A percentile compares a stretch with the other conserved stretches of the same genome.
These are phyloP conservation scores for Diaporthe destruens DNA, from an alignment of 2,329 filamentous ascomycete genomes.

Conservation along the genomic window DNA sequence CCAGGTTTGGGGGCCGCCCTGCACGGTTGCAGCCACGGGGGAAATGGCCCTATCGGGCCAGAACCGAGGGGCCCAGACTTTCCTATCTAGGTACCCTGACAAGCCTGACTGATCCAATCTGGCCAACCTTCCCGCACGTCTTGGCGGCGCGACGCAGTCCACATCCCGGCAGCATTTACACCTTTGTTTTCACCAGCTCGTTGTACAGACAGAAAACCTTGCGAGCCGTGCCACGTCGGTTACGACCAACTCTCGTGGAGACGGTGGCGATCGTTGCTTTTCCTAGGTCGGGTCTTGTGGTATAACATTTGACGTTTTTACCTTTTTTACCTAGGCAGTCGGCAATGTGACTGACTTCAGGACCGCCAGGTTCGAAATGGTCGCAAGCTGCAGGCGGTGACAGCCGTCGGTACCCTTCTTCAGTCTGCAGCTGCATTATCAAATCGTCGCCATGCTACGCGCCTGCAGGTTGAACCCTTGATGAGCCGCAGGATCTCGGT, in stretches of 20 bases:
- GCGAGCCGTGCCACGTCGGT: background rate
- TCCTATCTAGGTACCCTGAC: background rate
- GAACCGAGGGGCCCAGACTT: constrained; percentile 3
- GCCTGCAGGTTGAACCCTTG: constrained; percentile 6
- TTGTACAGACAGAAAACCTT: background rate
- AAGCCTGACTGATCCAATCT: background rate
- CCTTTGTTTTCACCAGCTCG: background rate
- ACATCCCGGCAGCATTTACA: background rate
- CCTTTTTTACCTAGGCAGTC: too few species aligned
- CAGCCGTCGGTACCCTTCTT: constrained; percentile 5
- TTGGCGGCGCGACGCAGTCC: background rate
- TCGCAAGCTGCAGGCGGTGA: constrained; percentile 4
- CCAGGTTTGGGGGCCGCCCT: constrained; percentile 8
- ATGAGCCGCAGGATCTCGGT: constrained; percentile 18
- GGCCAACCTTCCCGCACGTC: constrained; percentile 5
- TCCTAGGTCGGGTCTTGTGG: background rate
- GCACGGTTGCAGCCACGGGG: constrained; percentile 21
- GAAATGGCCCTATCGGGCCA: constrained; percentile 15
- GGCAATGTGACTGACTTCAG: background rate
- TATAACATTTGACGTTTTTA: too few species aligned
- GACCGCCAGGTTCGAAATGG: background rate
- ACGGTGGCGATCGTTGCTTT: background rate
- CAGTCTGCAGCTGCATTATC: background rate
- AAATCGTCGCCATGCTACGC: constrained; percentile 2
- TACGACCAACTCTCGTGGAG: background rate